Evolutionary conservation across 2,329 filamentous ascomycete species (phyloP), one percentile per base, ranked within the genome.

Genomic region (Pyrenochaeta sp.): DNA sequence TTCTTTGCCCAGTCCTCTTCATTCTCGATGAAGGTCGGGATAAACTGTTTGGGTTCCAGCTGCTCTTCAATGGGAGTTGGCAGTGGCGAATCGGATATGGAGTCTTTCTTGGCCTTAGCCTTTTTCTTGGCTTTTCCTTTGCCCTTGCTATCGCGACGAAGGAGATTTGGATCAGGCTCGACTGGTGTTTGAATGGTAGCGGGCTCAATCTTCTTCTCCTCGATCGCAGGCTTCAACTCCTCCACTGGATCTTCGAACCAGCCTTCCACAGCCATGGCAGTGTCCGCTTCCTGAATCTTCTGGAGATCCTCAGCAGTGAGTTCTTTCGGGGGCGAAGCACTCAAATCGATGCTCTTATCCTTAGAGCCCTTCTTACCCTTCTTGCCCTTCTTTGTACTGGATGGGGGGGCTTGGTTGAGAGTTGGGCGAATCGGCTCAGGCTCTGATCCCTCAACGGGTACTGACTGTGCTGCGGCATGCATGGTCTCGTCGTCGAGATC

Each of bases 321-420:
- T 35, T 62, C 61, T 29, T 56, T 60, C 2, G 54, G 33, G 3
- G 37, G 20, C 30, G 54, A 51, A 6, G 29, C 21, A 15, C 23
- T 49, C 2, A 63, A 41, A 23, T 42, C 40, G 17, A 42, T 18
- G 7, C 23, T 29, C 21, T 68, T 67, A 23, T 63, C 54, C 45
- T 70, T 72, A 1, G 61, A 63, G 2, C 65, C 69, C 33, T 71
- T 71, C 47, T 68, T 73, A 14, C 60, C 66, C 55, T 75, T 71
- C 46, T 68, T 73, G 17, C 60, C 66, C 54, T 75, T 75, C 56
- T 73, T 54, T 55, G 52, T 56, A 12, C 44, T 66, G 9, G 58
- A 43, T 7, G 57, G 30, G 4, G 33, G 17, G 17, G 20, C 44
- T 17, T n/a, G 31, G 14, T 46, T 45, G 10, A 39, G 20, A n/a